phyloP scores from a whole-genome alignment of 1,284 basidiomycete genomes.

The Microbotryomycetes sp. region DNA sequence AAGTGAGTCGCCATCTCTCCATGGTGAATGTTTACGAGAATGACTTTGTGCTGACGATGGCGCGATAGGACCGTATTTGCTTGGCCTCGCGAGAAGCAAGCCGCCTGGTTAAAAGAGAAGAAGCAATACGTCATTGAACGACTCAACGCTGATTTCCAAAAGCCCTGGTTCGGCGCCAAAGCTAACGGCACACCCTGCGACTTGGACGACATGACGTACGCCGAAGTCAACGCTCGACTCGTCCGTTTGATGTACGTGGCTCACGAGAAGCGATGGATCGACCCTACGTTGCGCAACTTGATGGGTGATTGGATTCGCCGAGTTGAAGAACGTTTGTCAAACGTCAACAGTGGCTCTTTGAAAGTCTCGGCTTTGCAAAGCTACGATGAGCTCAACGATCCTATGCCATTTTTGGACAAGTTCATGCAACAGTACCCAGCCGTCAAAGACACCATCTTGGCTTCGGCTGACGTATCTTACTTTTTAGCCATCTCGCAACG shows the following conservation, averaged over 20 bases:
- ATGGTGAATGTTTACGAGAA: neutral
- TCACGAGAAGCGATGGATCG: slow-evolving; percentile 90
- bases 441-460: slow-evolving; percentile 76
- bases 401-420: slow-evolving; percentile 63
- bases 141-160: slow-evolving; percentile 91
- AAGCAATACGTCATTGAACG: slow-evolving; percentile 84
- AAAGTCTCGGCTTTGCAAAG: slow-evolving; percentile 88
- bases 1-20: slow-evolving; percentile 44
- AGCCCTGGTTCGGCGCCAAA: slow-evolving; percentile 79
- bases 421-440: slow-evolving; percentile 81
- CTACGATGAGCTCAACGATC: slow-evolving; percentile 76
- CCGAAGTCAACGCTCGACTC: slow-evolving; percentile 88
- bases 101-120: slow-evolving; percentile 76
- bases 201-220: slow-evolving; percentile 95
- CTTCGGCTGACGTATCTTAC: slow-evolving; percentile 90
- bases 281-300: slow-evolving; percentile 85
- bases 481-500: slow-evolving; percentile 93
- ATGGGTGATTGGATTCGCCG: slow-evolving; percentile 95
- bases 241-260: slow-evolving; percentile 86
- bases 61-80: slow-evolving; percentile 66
- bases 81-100: slow-evolving; percentile 89
- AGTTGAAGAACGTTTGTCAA: slow-evolving; percentile 95
- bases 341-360: slow-evolving; percentile 65
- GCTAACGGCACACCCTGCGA: slow-evolving; percentile 78
- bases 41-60: too few species aligned